phyloP scores from a whole-genome alignment of 2,329 filamentous ascomycete species.

The Exutisphaerella laricina region DNA sequence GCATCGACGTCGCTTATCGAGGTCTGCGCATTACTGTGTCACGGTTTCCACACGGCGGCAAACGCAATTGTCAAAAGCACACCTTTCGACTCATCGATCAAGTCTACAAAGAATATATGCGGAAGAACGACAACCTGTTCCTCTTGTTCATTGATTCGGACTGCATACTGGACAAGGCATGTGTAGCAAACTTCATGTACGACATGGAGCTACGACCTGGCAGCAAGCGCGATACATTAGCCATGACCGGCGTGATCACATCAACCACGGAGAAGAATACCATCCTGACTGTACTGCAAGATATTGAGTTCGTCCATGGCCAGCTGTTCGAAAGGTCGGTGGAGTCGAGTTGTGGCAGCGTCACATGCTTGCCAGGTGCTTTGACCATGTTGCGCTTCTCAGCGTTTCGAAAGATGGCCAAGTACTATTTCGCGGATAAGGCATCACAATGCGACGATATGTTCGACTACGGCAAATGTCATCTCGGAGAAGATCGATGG shows the following conservation, averaged over 20 bases:
- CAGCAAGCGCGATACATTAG: conserved; percentile 86
- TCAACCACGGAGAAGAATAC: conserved; percentile 81
- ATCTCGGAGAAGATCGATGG: conserved; percentile 93
- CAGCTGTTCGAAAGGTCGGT: conserved; percentile 94
- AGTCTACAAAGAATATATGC: conserved; percentile 81
- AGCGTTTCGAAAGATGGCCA: conserved; percentile 92
- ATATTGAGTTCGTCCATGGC: conserved; percentile 97
- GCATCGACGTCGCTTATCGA: conserved; percentile 83
- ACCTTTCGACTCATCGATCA: conserved; percentile 92
- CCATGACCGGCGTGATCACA: conserved; percentile 96
- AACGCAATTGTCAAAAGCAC: conserved; percentile 86
- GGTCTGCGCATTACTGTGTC: conserved; percentile 82
- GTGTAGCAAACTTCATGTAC: conserved; percentile 95
- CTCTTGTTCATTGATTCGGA: conserved; percentile 97
- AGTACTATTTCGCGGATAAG: conserved; percentile 97
- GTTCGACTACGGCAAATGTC: conserved; percentile 94
- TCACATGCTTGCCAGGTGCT: conserved; percentile 93
- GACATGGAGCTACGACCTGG: conserved; percentile 97
- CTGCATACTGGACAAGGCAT: conserved; percentile 85
- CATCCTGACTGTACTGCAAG: conserved; percentile 85
- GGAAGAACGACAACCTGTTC: conserved; percentile 84
- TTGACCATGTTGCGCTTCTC: conserved; percentile 93
- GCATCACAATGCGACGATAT: conserved; percentile 91
- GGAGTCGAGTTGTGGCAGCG: conserved; percentile 87
- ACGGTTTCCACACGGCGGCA: conserved; percentile 87